These are phyloP conservation scores for Chloris gayana DNA, from an alignment of 176 grass and related monocot genomes.

Conservation along the genomic window DNA sequence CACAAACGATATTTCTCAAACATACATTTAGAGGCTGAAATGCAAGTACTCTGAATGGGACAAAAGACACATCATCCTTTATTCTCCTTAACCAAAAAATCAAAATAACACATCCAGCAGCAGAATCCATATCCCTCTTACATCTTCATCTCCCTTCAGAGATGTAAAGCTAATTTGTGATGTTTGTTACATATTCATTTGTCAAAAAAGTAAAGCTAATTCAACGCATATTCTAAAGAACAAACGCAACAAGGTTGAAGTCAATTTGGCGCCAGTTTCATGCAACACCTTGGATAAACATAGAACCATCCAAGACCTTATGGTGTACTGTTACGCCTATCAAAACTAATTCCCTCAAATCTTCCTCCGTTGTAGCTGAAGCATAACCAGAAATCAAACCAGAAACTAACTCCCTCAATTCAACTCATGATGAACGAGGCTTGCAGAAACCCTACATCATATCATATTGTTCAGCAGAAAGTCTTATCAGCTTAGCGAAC, in stretches of 20 bases:
- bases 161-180: too few species aligned
- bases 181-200: too few species aligned
- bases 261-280: conserved; percentile 25
- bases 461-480: conserved; percentile 6
- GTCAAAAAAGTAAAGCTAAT: not conserved
- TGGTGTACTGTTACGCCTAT: not conserved
- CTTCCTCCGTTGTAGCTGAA: not conserved
- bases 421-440: not conserved
- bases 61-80: not conserved
- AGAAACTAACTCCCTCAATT: not conserved
- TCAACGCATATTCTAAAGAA: conserved; percentile 10
- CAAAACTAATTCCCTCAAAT: not conserved
- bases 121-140: too few species aligned
- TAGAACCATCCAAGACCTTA: conserved; percentile 16
- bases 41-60: not conserved
- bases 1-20: not conserved
- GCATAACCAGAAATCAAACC: conserved; percentile 22
- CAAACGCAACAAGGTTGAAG: not conserved
- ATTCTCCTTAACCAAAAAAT: not conserved
- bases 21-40: not conserved
- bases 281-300: not conserved
- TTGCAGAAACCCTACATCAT: not conserved
- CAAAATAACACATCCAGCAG: not conserved
- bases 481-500: not conserved
- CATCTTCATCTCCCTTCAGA: too few species aligned